These are phyloP conservation scores for Aspergillus sojae DNA, from an alignment of 2,329 filamentous ascomycete genomes.

Conservation along the genomic window DNA sequence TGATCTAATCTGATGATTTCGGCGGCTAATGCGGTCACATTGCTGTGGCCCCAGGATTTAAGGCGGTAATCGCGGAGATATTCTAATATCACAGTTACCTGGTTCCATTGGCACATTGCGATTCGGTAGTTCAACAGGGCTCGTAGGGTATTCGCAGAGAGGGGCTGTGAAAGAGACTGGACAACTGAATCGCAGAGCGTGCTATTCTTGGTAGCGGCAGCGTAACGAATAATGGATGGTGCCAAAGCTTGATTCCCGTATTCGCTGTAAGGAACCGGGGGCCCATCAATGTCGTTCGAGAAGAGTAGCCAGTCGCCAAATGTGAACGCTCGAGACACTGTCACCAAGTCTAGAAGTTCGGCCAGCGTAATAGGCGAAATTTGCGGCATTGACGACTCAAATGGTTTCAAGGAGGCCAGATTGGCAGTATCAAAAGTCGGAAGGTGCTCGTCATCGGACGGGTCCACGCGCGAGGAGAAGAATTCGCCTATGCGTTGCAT, in stretches of 20 bases:
- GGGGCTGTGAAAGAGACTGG: constrained; percentile 32
- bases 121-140: constrained; percentile 40
- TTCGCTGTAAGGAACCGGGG: constrained; percentile 49
- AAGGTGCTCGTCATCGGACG: constrained; percentile 15
- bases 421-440: constrained; percentile 22
- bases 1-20: constrained; percentile 45
- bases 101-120: constrained; percentile 36
- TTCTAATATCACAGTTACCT: constrained; percentile 33
- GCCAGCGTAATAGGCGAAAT: constrained; percentile 53
- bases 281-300: constrained; percentile 56
- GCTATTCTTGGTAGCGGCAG: constrained; percentile 51
- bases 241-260: constrained; percentile 54
- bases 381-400: constrained; percentile 36
- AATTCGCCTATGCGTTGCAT: constrained; percentile 36
- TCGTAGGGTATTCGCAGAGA: constrained; percentile 39
- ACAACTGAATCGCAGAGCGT: constrained; percentile 34
- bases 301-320: constrained; percentile 59
- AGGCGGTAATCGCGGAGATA: constrained; percentile 36
- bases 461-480: constrained; percentile 30
- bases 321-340: constrained; percentile 48
- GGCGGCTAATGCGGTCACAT: constrained; percentile 38
- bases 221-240: constrained; percentile 58
- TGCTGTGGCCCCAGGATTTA: constrained; percentile 43
- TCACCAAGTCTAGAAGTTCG: constrained; percentile 54
- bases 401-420: constrained; percentile 19